Percentiles rank a stretch among this genome's conserved stretches.
These are phyloP conservation scores for Arachis monticola DNA, from an alignment of 331 rosid genomes.

Conservation along the genomic window DNA sequence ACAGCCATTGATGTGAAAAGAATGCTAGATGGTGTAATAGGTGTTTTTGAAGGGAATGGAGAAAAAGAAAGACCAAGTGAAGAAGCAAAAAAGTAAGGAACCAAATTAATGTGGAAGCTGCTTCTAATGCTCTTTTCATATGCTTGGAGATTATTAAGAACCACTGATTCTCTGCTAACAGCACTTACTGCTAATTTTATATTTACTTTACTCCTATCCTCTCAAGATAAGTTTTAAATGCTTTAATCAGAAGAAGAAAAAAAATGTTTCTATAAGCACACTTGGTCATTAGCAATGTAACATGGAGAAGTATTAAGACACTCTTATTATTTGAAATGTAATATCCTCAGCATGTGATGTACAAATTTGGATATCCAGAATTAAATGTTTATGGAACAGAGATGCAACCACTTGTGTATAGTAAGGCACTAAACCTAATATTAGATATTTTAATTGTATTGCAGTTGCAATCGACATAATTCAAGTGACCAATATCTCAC, in stretches of 20 bases:
- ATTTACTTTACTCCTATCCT: not conserved
- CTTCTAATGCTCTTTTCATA: constrained; percentile 5
- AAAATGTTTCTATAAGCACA: not conserved
- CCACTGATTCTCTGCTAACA: not conserved
- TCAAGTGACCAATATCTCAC: no score
- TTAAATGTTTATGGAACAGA: no score
- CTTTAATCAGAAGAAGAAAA: not conserved
- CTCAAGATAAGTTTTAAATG: constrained; percentile 36
- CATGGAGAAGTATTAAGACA: not conserved
- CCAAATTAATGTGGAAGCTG: not conserved
- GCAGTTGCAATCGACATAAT: no score
- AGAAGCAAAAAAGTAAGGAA: not conserved
- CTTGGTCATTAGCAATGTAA: constrained; percentile 11
- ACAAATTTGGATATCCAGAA: no score
- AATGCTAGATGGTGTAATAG: not conserved
- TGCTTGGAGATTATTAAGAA: constrained; percentile 10
- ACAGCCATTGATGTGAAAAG: constrained; percentile 31
- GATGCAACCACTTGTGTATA: no score
- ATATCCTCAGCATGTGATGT: not conserved
- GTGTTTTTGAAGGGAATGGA: constrained; percentile 25
- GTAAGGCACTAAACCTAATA: no score
- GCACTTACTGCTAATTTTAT: not conserved
- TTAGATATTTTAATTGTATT: no score
- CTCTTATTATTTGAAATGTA: not conserved
- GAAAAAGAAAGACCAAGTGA: not conserved